phyloP scores from a whole-genome alignment of 768 basidiomycete species.

The Sporobolomyces pararoseus region DNA sequence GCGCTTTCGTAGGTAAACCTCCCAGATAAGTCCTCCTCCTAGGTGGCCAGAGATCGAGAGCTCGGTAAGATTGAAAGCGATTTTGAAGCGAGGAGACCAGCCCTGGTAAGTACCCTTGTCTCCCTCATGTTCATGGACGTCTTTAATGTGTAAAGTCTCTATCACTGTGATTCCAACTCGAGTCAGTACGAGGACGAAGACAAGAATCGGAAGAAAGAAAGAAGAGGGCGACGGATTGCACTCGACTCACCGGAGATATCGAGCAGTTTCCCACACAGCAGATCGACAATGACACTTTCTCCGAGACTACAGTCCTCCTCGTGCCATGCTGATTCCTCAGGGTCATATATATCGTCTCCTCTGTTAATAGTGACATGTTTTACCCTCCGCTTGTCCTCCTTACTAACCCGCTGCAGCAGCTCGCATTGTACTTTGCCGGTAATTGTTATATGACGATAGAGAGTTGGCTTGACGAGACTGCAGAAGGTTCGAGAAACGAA shows the following conservation, averaged over 20 bases:
- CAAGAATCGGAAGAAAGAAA: neutral
- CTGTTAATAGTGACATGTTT: neutral
- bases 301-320: neutral
- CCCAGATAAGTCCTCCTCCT: neutral
- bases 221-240: no score
- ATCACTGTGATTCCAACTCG: neutral
- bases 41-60: neutral
- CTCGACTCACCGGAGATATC: neutral
- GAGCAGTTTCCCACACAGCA: neutral
- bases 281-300: neutral
- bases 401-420: neutral
- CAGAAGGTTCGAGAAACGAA: neutral
- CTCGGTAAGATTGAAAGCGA: neutral
- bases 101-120: neutral
- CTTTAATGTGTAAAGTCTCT: neutral
- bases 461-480: neutral
- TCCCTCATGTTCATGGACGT: neutral
- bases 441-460: neutral
- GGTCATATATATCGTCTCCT: neutral
- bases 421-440: neutral
- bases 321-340: neutral
- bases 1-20: neutral
- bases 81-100: neutral
- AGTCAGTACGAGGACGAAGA: neutral
- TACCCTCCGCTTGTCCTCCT: neutral